Evolutionary conservation across 371 early-diverging fungal species (phyloP).

Genomic region (Actinomucor elegans): DNA sequence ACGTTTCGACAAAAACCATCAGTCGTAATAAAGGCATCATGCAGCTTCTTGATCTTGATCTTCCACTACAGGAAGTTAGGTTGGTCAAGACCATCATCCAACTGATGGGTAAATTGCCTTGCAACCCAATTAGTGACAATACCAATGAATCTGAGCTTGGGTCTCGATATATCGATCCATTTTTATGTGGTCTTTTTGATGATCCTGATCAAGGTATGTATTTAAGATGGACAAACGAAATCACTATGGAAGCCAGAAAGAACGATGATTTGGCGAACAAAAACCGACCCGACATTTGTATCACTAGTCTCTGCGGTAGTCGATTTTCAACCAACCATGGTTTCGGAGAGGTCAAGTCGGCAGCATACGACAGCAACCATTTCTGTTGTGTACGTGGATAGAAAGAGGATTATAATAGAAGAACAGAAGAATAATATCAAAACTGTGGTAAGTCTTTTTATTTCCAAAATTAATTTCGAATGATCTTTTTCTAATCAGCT

Average conservation of each 20-base stretch:
- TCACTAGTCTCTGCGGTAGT: slow-evolving; percentile 12
- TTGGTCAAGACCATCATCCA: slow-evolving; percentile 7
- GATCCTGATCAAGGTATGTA: slow-evolving; percentile 11
- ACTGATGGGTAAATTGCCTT: slow-evolving; percentile 20
- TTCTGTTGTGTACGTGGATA: too few species aligned
- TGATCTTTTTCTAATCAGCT: too few species aligned
- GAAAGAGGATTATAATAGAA: too few species aligned
- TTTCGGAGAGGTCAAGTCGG: slow-evolving; percentile 29
- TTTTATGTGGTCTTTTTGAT: slow-evolving; percentile 15
- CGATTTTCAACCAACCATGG: slow-evolving; percentile 18
- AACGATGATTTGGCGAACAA: neutral
- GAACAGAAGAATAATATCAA: too few species aligned
- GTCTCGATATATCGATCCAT: slow-evolving; percentile 15
- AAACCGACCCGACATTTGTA: slow-evolving; percentile 12
- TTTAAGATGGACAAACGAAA: slow-evolving; percentile 14
- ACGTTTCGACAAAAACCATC: slow-evolving; percentile 4
- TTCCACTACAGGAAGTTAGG: slow-evolving; percentile 4
- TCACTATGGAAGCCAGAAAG: slow-evolving; percentile 5
- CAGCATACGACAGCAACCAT: slow-evolving; percentile 2
- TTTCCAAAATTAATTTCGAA: too few species aligned
- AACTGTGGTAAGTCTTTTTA: too few species aligned
- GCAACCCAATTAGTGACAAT: slow-evolving; percentile 3
- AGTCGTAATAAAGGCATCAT: slow-evolving; percentile 9
- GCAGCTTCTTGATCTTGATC: slow-evolving; percentile 9
- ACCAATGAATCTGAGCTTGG: slow-evolving; percentile 14